Evolutionary conservation across 768 basidiomycete genomes (phyloP).

Genomic region (Mrakia frigida): DNA sequence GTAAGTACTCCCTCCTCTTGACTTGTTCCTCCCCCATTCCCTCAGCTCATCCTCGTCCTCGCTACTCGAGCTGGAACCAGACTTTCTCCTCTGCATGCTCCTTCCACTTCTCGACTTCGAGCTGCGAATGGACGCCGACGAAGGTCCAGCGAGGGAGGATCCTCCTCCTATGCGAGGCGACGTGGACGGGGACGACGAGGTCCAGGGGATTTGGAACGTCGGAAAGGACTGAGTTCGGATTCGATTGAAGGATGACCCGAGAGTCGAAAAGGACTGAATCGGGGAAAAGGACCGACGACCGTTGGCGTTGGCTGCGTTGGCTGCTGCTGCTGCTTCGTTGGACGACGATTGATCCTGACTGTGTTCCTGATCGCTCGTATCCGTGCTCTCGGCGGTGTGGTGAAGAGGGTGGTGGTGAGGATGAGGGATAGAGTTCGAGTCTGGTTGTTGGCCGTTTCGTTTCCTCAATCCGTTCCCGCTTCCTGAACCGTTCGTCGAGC

Average conservation of each 20-base stretch:
- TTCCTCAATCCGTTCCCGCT: conserved; percentile 4
- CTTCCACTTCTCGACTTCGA: neutral
- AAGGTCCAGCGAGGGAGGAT: neutral
- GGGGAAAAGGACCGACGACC: neutral
- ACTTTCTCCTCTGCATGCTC: neutral
- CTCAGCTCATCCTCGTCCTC: conserved; percentile 14
- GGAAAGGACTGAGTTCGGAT: conserved; percentile 31
- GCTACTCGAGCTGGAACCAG: neutral
- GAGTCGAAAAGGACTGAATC: neutral
- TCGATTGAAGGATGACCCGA: conserved; percentile 28
- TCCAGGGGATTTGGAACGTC: conserved; percentile 17
- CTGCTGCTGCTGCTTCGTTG: neutral
- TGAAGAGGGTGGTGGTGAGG: neutral
- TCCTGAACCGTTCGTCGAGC: neutral
- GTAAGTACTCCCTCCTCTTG: neutral
- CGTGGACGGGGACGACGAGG: neutral
- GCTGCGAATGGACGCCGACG: neutral
- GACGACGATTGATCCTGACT: neutral
- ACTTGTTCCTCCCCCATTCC: conserved; percentile 2
- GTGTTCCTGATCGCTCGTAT: conserved; percentile 1
- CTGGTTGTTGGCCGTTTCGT: neutral
- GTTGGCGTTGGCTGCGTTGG: neutral
- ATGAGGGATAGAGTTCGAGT: neutral
- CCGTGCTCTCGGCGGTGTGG: neutral
- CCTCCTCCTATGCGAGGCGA: neutral